These are phyloP conservation scores for Stephania cephalantha DNA, from an alignment of 164 flowering plant species.

Conservation along the genomic window DNA sequence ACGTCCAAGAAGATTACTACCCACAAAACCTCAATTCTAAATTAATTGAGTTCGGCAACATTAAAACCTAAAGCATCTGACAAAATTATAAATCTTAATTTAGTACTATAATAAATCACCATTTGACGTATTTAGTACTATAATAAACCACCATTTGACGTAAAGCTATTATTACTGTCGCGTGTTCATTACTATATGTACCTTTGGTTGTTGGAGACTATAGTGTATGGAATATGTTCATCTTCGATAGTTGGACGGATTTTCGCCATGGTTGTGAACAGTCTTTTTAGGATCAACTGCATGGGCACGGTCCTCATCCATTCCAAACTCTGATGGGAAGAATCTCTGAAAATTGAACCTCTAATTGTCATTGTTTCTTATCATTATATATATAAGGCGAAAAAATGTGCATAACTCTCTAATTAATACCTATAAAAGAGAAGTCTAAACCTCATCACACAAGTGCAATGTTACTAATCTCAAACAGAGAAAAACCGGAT, in stretches of 20 bases:
- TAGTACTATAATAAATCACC: no score
- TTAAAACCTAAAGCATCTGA: neutral
- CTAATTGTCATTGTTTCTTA: neutral
- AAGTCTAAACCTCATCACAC: neutral
- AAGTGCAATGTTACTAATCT: neutral
- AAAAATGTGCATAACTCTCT: neutral
- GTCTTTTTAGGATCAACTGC: constrained; percentile 56
- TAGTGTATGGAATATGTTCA: constrained; percentile 50
- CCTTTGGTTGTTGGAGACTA: constrained; percentile 41
- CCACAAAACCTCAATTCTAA: no score
- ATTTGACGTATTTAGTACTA: no score
- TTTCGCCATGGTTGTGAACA: constrained; percentile 30
- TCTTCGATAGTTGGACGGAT: constrained; percentile 45
- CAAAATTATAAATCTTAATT: no score
- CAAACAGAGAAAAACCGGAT: neutral
- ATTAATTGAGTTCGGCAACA: neutral
- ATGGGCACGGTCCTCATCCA: constrained; percentile 41
- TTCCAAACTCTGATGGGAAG: constrained; percentile 61
- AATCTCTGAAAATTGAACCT: constrained; percentile 35
- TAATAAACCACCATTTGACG: no score
- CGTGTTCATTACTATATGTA: neutral
- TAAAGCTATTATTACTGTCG: no score
- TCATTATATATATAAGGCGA: neutral
- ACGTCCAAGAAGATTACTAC: no score
- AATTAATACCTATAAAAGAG: neutral